Evolutionary conservation across 2,329 filamentous ascomycete species (phyloP).

Genomic region (Paecilomyces niveus): DNA sequence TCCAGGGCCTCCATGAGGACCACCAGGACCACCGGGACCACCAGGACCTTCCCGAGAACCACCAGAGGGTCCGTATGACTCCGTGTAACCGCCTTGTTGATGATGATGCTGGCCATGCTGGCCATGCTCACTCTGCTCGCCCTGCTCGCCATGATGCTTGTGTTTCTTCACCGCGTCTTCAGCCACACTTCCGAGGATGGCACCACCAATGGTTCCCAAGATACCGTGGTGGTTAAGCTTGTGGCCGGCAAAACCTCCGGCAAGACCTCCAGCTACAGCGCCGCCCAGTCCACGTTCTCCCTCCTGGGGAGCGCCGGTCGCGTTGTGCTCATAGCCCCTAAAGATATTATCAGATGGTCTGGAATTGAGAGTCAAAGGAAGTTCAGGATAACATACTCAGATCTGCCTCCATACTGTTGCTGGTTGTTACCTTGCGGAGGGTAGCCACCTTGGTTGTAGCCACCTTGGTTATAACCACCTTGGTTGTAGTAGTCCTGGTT

Average conservation of each 20-base stretch:
- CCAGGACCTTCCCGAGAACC: no score
- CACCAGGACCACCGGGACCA: no score
- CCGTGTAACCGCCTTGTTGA: slow-evolving; percentile 20
- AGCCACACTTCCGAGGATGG: slow-evolving; percentile 39
- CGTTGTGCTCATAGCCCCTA: slow-evolving; percentile 20
- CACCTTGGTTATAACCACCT: slow-evolving; percentile 8
- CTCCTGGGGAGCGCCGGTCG: slow-evolving; percentile 33
- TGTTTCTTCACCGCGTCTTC: slow-evolving; percentile 41
- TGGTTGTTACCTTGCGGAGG: slow-evolving; percentile 1
- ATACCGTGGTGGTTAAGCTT: slow-evolving; percentile 44
- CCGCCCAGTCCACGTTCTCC: slow-evolving; percentile 42
- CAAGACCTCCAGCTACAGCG: slow-evolving; percentile 38
- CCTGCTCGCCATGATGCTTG: slow-evolving; percentile 23
- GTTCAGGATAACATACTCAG: no score
- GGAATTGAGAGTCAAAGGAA: neutral
- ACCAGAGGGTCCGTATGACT: slow-evolving; percentile 11
- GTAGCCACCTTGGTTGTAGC: slow-evolving; percentile 7
- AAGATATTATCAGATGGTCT: slow-evolving; percentile 8
- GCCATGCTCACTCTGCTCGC: slow-evolving; percentile 12
- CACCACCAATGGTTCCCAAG: slow-evolving; percentile 42
- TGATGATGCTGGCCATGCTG: slow-evolving; percentile 19
- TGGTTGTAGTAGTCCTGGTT: slow-evolving; percentile 12
- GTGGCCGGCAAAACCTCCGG: slow-evolving; percentile 41
- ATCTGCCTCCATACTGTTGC: slow-evolving; percentile 8
- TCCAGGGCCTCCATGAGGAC: no score